Conservation (phyloP, 345 rosid genomes). For the Erucastrum elatum region DNA sequence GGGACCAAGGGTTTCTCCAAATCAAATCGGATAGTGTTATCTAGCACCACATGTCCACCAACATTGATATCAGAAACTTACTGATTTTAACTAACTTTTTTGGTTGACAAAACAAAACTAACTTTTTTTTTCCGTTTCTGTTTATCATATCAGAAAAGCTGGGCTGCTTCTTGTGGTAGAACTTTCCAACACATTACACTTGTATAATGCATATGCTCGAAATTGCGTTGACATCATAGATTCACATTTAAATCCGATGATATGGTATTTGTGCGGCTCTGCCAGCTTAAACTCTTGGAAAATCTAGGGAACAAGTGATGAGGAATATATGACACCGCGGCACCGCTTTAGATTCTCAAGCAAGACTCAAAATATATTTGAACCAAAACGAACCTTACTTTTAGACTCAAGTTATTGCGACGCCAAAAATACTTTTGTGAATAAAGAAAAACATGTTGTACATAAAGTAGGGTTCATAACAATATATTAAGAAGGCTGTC, state of each 20-base stretch:
- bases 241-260: neutral
- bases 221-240: constrained; percentile 10
- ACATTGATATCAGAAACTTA: neutral
- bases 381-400: constrained; percentile 31
- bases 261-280: neutral
- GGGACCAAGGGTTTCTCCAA: neutral
- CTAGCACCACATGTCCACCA: neutral
- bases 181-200: constrained; percentile 1
- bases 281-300: neutral
- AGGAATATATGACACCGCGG: constrained; percentile 26
- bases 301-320: constrained; percentile 22
- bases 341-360: constrained; percentile 26
- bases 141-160: constrained; percentile 8
- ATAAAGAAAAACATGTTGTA: constrained; percentile 34
- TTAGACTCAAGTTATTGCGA: constrained; percentile 20
- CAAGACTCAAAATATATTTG: constrained; percentile 17
- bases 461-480: constrained; percentile 20
- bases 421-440: neutral
- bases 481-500: constrained; percentile 40
- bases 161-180: constrained; percentile 7
- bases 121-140: neutral
- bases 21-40: neutral
- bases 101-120: neutral
- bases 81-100: neutral
- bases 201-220: constrained; percentile 12